phyloP scores from a whole-genome alignment of 768 basidiomycete genomes.

The Tricholoma matsutake region DNA sequence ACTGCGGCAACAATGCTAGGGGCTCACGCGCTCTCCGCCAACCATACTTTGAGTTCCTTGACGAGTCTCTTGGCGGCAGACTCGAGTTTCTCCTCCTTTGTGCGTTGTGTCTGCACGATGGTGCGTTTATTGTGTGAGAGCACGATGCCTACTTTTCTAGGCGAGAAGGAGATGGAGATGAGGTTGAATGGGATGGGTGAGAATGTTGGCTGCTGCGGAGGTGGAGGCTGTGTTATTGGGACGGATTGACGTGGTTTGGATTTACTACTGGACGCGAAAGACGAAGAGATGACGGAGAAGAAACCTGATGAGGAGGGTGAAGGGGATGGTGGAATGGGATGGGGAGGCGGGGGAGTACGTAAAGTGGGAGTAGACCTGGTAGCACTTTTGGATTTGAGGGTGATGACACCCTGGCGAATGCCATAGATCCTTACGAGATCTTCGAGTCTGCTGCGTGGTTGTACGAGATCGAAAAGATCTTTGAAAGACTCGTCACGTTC shows the following conservation, averaged over 20 bases:
- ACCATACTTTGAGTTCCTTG: slow-evolving; percentile 42
- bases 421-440: slow-evolving; percentile 59
- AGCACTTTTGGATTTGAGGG: slow-evolving; percentile 14
- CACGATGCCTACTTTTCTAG: slow-evolving; percentile 39
- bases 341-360: background rate
- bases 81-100: slow-evolving; percentile 56
- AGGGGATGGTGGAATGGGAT: background rate
- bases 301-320: slow-evolving; percentile 5
- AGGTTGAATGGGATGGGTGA: slow-evolving; percentile 35
- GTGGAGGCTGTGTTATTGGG: background rate
- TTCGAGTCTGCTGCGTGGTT: slow-evolving; percentile 74
- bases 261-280: background rate
- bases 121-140: slow-evolving; percentile 41
- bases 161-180: slow-evolving; percentile 40
- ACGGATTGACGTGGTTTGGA: slow-evolving; percentile 3
- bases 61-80: slow-evolving; percentile 50
- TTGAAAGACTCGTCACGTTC: slow-evolving; percentile 70
- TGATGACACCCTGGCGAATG: slow-evolving; percentile 37
- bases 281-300: slow-evolving; percentile 10
- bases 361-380: slow-evolving; percentile 1
- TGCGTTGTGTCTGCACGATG: slow-evolving; percentile 50
- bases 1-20: no score
- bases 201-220: background rate
- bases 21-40: slow-evolving; percentile 21
- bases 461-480: slow-evolving; percentile 74